These are phyloP conservation scores for Nematodospora anomalae DNA, from an alignment of 1,139 yeast genomes.

Conservation along the genomic window DNA sequence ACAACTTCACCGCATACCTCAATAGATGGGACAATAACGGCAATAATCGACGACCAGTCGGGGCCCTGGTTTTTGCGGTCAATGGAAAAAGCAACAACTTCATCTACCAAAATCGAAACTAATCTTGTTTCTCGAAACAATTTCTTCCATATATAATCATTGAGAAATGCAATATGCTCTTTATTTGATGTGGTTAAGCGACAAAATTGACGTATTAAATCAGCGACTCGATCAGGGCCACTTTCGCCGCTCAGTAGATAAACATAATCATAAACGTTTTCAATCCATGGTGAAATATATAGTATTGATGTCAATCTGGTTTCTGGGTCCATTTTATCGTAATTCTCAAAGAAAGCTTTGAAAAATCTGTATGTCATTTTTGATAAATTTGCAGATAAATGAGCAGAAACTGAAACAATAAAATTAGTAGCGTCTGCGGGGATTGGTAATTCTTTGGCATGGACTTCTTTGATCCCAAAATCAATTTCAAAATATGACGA, in stretches of 20 bases:
- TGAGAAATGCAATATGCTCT: constrained; percentile 34
- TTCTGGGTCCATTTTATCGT: constrained; percentile 41
- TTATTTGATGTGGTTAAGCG: constrained; percentile 56
- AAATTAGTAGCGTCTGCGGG: constrained; percentile 71
- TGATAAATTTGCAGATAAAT: constrained; percentile 58
- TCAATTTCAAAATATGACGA: constrained; percentile 61
- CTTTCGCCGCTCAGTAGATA: constrained; percentile 51
- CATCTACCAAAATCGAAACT: constrained; percentile 62
- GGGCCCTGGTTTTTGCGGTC: constrained; percentile 74
- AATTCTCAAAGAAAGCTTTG: constrained; percentile 59
- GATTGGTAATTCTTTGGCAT: constrained; percentile 65
- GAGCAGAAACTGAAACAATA: constrained; percentile 59
- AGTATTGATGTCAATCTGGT: constrained; percentile 44
- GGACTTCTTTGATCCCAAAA: constrained; percentile 57
- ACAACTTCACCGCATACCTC: constrained; percentile 72
- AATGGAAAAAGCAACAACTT: constrained; percentile 69
- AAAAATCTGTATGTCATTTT: constrained; percentile 62
- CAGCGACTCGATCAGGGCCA: constrained; percentile 64
- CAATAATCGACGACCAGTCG: constrained; percentile 62
- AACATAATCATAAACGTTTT: constrained; percentile 60
- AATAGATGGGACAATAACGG: constrained; percentile 70
- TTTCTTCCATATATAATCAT: constrained; percentile 68
- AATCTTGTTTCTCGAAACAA: constrained; percentile 63
- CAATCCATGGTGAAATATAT: constrained; percentile 78
- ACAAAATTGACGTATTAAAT: constrained; percentile 63